Percentiles rank a stretch among this genome's conserved stretches.
These are phyloP conservation scores for Fusarium transvaalense DNA, from an alignment of 2,329 filamentous ascomycete genomes.

Conservation along the genomic window DNA sequence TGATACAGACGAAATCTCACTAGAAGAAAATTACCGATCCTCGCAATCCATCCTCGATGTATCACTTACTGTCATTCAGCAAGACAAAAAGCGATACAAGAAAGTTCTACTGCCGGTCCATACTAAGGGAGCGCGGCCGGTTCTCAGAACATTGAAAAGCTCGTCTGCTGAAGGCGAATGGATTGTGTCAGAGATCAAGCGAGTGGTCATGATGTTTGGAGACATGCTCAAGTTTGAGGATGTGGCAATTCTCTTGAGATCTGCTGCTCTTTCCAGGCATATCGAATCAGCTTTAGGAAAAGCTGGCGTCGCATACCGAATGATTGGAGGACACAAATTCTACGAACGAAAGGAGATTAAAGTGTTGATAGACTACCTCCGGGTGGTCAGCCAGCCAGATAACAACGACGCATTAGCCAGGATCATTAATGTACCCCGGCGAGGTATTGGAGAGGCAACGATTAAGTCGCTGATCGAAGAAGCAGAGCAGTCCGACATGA, in stretches of 20 bases:
- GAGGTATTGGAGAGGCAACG: conserved; percentile 84
- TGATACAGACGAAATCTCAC: conserved; percentile 81
- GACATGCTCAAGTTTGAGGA: conserved; percentile 80
- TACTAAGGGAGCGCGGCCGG: conserved; percentile 80
- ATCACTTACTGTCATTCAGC: conserved; percentile 88
- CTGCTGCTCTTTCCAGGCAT: conserved; percentile 83
- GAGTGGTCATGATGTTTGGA: conserved; percentile 78
- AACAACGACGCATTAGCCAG: conserved; percentile 88
- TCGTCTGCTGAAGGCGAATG: conserved; percentile 83
- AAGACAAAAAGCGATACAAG: conserved; percentile 83
- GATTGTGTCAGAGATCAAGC: conserved; percentile 86
- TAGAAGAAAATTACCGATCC: conserved; percentile 96
- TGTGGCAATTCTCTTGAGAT: conserved; percentile 88
- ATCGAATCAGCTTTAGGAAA: conserved; percentile 86
- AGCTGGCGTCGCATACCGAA: conserved; percentile 86
- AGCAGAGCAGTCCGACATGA: conserved; percentile 75
- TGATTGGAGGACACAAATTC: conserved; percentile 91
- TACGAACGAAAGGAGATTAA: conserved; percentile 94
- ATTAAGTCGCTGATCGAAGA: conserved; percentile 80
- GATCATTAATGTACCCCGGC: conserved; percentile 85
- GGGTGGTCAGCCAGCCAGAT: conserved; percentile 84
- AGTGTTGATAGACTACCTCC: conserved; percentile 86
- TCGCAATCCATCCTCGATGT: conserved; percentile 85
- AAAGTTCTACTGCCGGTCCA: conserved; percentile 87
- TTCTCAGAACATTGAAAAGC: conserved; percentile 79